These are phyloP conservation scores for Intubia oerlemansii DNA, from an alignment of 2,329 filamentous ascomycete species.

Conservation along the genomic window DNA sequence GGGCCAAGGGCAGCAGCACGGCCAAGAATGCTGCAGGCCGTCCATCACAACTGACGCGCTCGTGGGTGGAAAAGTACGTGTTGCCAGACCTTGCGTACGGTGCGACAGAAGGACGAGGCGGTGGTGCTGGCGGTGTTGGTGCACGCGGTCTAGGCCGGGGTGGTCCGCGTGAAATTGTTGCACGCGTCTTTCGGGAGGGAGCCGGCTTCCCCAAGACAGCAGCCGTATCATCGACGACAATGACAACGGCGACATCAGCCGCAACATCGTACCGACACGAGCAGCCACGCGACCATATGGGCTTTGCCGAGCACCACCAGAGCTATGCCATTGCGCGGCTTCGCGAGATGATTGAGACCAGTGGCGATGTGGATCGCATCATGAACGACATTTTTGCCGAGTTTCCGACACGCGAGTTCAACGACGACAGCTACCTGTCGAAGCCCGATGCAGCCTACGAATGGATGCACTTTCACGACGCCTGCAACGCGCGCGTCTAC, in stretches of 20 bases:
- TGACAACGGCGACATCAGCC: constrained; percentile 11
- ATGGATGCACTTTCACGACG: constrained; percentile 88
- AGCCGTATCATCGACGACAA: constrained; percentile 10
- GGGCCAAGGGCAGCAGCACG: no score
- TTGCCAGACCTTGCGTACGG: constrained; percentile 46
- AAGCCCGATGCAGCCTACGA: constrained; percentile 81
- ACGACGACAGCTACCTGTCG: constrained; percentile 76
- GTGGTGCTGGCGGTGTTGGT: constrained; percentile 36
- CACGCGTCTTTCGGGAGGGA: constrained; percentile 58
- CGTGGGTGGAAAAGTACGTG: constrained; percentile 58
- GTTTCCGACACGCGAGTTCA: constrained; percentile 74
- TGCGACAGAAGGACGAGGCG: constrained; percentile 11
- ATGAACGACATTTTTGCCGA: constrained; percentile 66
- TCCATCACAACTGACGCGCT: constrained; percentile 37
- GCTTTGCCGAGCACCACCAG: constrained; percentile 53
- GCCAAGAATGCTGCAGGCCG: constrained; percentile 13
- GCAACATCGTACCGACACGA: constrained; percentile 26
- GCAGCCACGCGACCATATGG: constrained; percentile 37
- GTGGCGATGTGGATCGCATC: constrained; percentile 59
- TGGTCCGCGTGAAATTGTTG: constrained; percentile 51
- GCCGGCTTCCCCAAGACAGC: constrained; percentile 46
- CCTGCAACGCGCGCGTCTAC: constrained; percentile 57
- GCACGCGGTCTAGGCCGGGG: constrained; percentile 52
- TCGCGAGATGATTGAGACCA: constrained; percentile 56
- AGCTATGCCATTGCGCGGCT: constrained; percentile 51